Conservation (phyloP, 768 basidiomycete species). For the Naganishia antarctica region DNA sequence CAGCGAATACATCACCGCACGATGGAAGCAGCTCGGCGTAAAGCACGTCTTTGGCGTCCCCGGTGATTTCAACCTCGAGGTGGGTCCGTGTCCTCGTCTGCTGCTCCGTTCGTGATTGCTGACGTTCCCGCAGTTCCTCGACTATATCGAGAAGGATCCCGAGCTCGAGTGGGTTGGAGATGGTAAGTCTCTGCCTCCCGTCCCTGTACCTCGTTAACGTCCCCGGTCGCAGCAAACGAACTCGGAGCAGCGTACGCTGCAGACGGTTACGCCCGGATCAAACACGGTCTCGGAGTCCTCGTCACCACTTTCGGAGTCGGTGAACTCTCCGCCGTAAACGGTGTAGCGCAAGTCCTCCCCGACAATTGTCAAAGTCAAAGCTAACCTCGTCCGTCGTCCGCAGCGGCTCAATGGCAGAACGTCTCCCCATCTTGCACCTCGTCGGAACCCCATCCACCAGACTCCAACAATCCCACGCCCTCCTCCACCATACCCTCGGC, state of each 20-base stretch:
- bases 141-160: conserved; percentile 71
- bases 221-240: conserved; percentile 68
- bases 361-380: conserved; percentile 53
- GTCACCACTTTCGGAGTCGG: conserved; percentile 82
- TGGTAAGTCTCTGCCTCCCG: no score
- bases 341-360: conserved; percentile 54
- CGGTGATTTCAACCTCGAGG: conserved; percentile 71
- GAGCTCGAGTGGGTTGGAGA: conserved; percentile 81
- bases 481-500: conserved; percentile 84
- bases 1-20: conserved; percentile 45
- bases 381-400: conserved; percentile 82
- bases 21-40: conserved; percentile 44
- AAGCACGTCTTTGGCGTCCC: conserved; percentile 79
- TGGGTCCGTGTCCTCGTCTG: not conserved
- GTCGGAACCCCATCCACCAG: conserved; percentile 73
- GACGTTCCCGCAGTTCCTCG: conserved; percentile 52
- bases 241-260: conserved; percentile 85
- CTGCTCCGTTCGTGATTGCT: not conserved
- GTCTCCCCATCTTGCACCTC: conserved; percentile 83
- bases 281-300: conserved; percentile 54
- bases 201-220: no score
- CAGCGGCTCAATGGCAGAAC: conserved; percentile 63
- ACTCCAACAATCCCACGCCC: conserved; percentile 61
- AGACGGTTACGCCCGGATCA: conserved; percentile 87
- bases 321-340: conserved; percentile 79